Evolutionary conservation across 768 basidiomycete species (phyloP).

Genomic region (Filobasidium floriforme): DNA sequence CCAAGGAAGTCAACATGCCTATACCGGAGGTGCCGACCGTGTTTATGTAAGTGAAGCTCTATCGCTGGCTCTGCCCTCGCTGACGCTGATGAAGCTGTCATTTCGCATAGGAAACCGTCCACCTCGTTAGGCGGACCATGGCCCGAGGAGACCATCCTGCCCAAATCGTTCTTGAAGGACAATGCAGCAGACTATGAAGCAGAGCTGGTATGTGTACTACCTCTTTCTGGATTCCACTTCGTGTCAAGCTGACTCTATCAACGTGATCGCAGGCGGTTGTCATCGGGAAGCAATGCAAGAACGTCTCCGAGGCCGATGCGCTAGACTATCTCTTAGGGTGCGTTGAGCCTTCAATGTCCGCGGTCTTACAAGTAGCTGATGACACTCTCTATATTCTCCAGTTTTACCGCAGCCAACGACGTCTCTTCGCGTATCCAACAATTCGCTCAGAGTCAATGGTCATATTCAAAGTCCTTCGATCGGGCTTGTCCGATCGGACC

Average conservation of each 20-base stretch:
- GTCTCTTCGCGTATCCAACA: constrained; percentile 79
- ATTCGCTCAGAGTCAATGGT: constrained; percentile 74
- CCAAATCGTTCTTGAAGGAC: constrained; percentile 28
- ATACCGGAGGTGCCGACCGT: constrained; percentile 39
- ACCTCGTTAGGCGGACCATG: constrained; percentile 38
- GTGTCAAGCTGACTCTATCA: neutral
- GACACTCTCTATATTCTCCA: neutral
- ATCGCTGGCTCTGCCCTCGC: neutral
- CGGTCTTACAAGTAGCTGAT: neutral
- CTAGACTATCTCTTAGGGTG: constrained; percentile 63
- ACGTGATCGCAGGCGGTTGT: constrained; percentile 50
- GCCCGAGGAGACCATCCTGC: constrained; percentile 33
- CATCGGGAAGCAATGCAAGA: constrained; percentile 70
- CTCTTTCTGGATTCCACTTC: neutral
- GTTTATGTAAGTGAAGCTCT: constrained; percentile 31
- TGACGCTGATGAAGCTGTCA: neutral
- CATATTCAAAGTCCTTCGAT: constrained; percentile 82
- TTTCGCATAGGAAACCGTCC: constrained; percentile 36
- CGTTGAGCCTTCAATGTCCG: neutral
- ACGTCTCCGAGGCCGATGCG: constrained; percentile 71
- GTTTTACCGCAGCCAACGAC: constrained; percentile 47
- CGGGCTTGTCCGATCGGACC: constrained; percentile 65
- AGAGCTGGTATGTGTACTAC: constrained; percentile 28
- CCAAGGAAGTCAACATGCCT: constrained; percentile 37
- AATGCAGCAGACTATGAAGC: constrained; percentile 43